Conservation (phyloP, 306 rosid species). For the Rosa lucieae region DNA sequence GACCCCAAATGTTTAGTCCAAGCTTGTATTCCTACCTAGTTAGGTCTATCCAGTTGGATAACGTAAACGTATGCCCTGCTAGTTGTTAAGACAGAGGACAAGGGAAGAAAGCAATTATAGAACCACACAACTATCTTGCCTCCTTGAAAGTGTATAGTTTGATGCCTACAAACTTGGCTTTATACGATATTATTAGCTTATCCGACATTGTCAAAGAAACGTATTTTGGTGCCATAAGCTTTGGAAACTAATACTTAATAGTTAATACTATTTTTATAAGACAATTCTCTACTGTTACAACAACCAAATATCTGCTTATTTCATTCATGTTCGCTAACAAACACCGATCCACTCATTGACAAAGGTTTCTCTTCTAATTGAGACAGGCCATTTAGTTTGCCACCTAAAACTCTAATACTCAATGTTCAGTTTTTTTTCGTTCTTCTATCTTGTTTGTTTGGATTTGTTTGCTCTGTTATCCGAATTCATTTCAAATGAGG, state of each 20-base stretch:
- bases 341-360: neutral
- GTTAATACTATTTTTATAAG: neutral
- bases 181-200: neutral
- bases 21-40: neutral
- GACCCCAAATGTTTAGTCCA: neutral
- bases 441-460: neutral
- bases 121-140: conserved; percentile 22
- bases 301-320: neutral
- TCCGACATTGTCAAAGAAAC: conserved; percentile 23
- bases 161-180: conserved; percentile 9
- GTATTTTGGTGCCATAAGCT: conserved; percentile 1
- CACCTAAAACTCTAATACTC: neutral
- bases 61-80: neutral
- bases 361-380: neutral
- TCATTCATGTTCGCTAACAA: conserved; percentile 2
- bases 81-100: neutral
- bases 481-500: neutral
- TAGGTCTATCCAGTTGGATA: neutral
- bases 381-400: neutral
- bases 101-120: conserved; percentile 4
- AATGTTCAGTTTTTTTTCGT: neutral
- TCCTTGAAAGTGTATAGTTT: conserved; percentile 19
- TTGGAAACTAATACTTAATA: neutral
- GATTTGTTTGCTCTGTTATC: neutral
- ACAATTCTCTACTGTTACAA: neutral